Evolutionary conservation across 2,329 filamentous ascomycete genomes (phyloP), one percentile per base, ranked within the genome.

Genomic region (Alternaria triticina): DNA sequence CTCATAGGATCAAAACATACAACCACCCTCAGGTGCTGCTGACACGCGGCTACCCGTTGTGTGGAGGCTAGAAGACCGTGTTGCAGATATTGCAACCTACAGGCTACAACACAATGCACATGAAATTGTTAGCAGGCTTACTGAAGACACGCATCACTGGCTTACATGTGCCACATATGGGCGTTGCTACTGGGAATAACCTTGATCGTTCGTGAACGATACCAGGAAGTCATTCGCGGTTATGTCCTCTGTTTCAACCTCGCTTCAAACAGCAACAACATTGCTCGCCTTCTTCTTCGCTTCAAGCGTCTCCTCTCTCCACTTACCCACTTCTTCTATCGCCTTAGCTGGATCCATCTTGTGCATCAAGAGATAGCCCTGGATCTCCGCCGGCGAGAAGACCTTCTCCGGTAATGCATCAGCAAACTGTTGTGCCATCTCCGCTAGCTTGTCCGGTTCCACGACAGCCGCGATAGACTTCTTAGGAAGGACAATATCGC

Each of bases 371-470:
- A 88, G 74, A 64, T 84, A 86, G 12, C 83, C 84, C 69, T 87
- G 84, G 30, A 87, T 80, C 71, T 87, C 83, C 5, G 85, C 85
- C 0, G 84, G 86, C 12, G 83, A 83, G 61, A 87, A 85, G 7
- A 68, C 80, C 22, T 78, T 72, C 56, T 85, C 82, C 0, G 84
- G 85, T 8, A 88, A 60, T 33, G 73, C 64, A 2, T 72, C 69
- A 1, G 85, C 82, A 69, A 87, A 87, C 5, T 80, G 65, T 7
- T 76, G 62, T 10, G 84, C 82, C 65, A 87, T 76, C 5, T 67
- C 66, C 13, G 78, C 71, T 17, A 87, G 51, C 28, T 78, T 72
- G 11, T 69, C 68, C 9, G 57, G 62, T 12, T 70, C 61, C 4
- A 64, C 59, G 10, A 59, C 52, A 5, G 69, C 65, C 4, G 55